Conservation (phyloP, 2,329 filamentous ascomycete genomes). For the Aureobasidium subglaciale region DNA sequence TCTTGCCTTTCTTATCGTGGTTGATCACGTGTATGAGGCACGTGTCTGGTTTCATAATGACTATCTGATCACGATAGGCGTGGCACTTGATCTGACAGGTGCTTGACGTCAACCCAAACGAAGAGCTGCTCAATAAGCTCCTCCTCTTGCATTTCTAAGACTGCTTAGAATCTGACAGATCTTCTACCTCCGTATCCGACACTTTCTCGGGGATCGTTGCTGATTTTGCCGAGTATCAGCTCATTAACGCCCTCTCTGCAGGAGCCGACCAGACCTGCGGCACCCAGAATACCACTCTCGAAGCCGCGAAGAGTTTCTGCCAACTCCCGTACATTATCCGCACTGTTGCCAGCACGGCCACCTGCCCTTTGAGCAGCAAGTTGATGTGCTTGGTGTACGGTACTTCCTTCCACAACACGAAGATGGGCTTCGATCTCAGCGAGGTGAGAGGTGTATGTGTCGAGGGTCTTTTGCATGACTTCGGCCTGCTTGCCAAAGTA, state of each 20-base stretch:
- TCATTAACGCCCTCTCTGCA: slow-evolving; percentile 42
- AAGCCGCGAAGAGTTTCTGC: slow-evolving; percentile 42
- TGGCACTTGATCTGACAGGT: not conserved
- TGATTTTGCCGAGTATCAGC: slow-evolving; percentile 27
- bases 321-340: slow-evolving; percentile 36
- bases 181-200: slow-evolving; percentile 5
- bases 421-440: slow-evolving; percentile 44
- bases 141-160: not conserved
- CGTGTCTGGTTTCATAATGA: not conserved
- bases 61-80: not conserved
- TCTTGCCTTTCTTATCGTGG: not conserved
- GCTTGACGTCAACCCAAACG: not conserved
- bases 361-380: slow-evolving; percentile 26
- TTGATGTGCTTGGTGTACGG: slow-evolving; percentile 37
- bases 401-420: slow-evolving; percentile 40
- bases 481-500: slow-evolving; percentile 39
- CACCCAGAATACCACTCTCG: slow-evolving; percentile 43
- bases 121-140: not conserved
- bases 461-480: slow-evolving; percentile 33
- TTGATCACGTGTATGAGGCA: too few relatives aligned
- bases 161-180: slow-evolving; percentile 7
- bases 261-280: slow-evolving; percentile 40
- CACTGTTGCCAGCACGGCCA: slow-evolving; percentile 26
- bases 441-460: slow-evolving; percentile 37
- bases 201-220: not conserved